A percentile compares a stretch with the other conserved stretches of the same genome.
phyloP scores from a whole-genome alignment of 371 early-diverging fungal species.

The Apophysomyces variabilis region DNA sequence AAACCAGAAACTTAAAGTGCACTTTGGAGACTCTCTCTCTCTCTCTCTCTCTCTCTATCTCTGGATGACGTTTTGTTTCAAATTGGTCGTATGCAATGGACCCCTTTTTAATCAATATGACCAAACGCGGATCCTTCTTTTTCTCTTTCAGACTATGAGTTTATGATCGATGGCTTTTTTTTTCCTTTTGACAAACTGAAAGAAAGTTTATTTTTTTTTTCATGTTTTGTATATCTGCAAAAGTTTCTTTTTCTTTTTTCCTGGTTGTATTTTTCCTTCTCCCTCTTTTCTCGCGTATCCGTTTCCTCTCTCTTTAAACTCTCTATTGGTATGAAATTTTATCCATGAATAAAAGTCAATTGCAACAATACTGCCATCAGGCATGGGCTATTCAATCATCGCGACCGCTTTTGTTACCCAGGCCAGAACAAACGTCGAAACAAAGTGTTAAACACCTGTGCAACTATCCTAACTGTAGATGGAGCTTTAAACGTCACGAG shows the following conservation, averaged over 20 bases:
- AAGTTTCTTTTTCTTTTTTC: no score
- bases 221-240: no score
- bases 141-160: background rate
- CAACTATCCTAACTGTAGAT: constrained; percentile 48
- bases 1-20: background rate
- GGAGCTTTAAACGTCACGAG: constrained; percentile 74
- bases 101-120: constrained; percentile 12
- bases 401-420: background rate
- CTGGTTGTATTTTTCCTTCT: constrained; percentile 2
- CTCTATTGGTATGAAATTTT: background rate
- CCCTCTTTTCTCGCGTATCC: background rate
- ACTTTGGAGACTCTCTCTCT: no score
- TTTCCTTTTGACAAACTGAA: background rate
- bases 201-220: constrained; percentile 19
- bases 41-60: no score
- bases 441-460: constrained; percentile 39
- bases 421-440: constrained; percentile 1
- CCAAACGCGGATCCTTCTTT: constrained; percentile 15
- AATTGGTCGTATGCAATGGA: constrained; percentile 13
- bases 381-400: background rate
- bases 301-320: constrained; percentile 6
- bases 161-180: background rate
- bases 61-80: constrained; percentile 1
- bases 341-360: background rate
- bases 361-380: background rate